phyloP scores from a whole-genome alignment of 768 basidiomycete species.

The Erythrobasidium yunnanense region DNA sequence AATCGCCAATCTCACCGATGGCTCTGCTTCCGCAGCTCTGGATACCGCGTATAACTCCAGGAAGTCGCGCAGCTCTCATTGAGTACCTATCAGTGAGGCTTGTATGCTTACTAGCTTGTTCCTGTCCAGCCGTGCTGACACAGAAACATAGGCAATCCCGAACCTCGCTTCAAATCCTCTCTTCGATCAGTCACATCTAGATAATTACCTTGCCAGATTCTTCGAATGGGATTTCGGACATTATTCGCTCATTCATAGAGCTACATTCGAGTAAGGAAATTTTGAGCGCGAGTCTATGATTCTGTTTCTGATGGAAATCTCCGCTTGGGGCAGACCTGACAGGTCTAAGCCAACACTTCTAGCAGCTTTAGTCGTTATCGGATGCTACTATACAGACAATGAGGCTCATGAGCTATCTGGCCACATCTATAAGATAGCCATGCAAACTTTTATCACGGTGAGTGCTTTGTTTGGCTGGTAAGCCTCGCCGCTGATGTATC shows the following conservation, averaged over 20 bases:
- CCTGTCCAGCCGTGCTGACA: not conserved
- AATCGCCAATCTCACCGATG: not conserved
- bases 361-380: slow-evolving; percentile 20
- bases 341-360: not conserved
- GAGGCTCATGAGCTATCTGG: slow-evolving; percentile 32
- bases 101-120: not conserved
- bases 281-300: not conserved
- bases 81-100: slow-evolving; percentile 8
- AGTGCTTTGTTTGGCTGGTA: not conserved
- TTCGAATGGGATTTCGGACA: slow-evolving; percentile 16
- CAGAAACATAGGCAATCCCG: not conserved
- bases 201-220: slow-evolving; percentile 5
- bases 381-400: slow-evolving; percentile 31
- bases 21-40: not conserved
- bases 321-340: not conserved
- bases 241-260: slow-evolving; percentile 13
- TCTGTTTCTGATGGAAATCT: not conserved
- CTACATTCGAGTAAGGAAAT: slow-evolving; percentile 11
- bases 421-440: slow-evolving; percentile 23
- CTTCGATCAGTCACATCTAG: not conserved
- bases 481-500: not conserved
- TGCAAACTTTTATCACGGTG: not conserved
- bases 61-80: not conserved
- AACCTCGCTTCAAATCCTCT: not conserved
- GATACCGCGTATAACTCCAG: not conserved